Conservation (phyloP, 176 grass and related monocot species). For the Zizania latifolia region DNA sequence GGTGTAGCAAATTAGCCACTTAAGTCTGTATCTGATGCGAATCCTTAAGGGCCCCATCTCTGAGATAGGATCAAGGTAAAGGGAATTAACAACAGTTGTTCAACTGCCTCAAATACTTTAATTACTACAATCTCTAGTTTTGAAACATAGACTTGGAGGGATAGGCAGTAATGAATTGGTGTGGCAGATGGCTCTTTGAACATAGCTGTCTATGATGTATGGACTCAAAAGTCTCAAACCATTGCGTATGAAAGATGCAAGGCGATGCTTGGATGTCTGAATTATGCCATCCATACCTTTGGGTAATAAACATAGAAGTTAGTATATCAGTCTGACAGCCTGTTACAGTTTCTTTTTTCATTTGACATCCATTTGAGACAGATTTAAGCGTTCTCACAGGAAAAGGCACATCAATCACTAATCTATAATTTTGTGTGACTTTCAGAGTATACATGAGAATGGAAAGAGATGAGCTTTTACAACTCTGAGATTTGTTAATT, state of each 20-base stretch:
- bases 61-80: constrained; percentile 1
- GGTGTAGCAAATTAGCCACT: neutral
- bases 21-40: constrained; percentile 11
- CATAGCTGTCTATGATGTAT: neutral
- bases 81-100: neutral
- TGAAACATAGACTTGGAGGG: neutral
- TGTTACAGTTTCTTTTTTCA: neutral
- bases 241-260: neutral
- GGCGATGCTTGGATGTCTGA: neutral
- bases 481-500: neutral
- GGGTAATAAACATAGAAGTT: neutral
- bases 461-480: neutral
- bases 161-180: neutral
- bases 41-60: neutral
- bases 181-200: neutral
- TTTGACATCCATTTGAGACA: neutral
- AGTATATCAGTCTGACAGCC: neutral
- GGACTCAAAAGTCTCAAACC: neutral
- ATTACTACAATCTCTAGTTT: neutral
- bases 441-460: neutral
- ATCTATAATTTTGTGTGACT: neutral
- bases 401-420: neutral
- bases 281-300: neutral
- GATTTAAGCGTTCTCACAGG: neutral
- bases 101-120: constrained; percentile 5